Evolutionary conservation across 2,329 filamentous ascomycete genomes (phyloP), one percentile per base, ranked within the genome.

Genomic region (Fusarium multiceps): DNA sequence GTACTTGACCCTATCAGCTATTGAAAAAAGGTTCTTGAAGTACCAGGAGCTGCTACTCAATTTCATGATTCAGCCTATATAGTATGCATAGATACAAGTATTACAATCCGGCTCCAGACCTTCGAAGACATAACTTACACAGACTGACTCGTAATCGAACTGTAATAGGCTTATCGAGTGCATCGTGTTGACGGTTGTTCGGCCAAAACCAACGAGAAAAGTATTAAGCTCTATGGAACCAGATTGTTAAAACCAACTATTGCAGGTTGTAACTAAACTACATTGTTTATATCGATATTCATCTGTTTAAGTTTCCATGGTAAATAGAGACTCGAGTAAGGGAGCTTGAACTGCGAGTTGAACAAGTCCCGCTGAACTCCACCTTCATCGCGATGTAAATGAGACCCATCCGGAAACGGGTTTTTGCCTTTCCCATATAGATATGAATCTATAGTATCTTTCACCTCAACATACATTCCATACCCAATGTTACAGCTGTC

Each of bases 241-340:
- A 34, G 16, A 10, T 8, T 18, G 16, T 34, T 34, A 0, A 34
- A 18, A n/a, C n/a, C n/a, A n/a, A n/a, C n/a, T n/a, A n/a, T n/a
- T n/a, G n/a, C n/a, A n/a, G 34, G 0, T n/a, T 37, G 34, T 2
- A n/a, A 37, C 34, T n/a, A 37, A 3, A 7, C 34, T 37, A n/a
- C 4, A 4, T 0, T n/a, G 34, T 37, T n/a, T 4, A 1, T n/a
- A n/a, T 37, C 10, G 10, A 0, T 37, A 12, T 12, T 0, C 2
- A 37, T n/a, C 34, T 1, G 2, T 37, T 7, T 2, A 37, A n/a
- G 21, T 0, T 4, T n/a, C 34, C 5, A 11, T 11, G 34, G 34
- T 12, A 0, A 1, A 37, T n/a, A 37, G 18, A n/a, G 10, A 2
- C 0, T 0, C 0, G 18, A 0, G 18, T 27, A 46, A 0, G 43